Percentiles rank a stretch among this genome's conserved stretches.
Evolutionary conservation across 352 stramenopile species (phyloP).

Genomic region (Globisporangium orthogonon): DNA sequence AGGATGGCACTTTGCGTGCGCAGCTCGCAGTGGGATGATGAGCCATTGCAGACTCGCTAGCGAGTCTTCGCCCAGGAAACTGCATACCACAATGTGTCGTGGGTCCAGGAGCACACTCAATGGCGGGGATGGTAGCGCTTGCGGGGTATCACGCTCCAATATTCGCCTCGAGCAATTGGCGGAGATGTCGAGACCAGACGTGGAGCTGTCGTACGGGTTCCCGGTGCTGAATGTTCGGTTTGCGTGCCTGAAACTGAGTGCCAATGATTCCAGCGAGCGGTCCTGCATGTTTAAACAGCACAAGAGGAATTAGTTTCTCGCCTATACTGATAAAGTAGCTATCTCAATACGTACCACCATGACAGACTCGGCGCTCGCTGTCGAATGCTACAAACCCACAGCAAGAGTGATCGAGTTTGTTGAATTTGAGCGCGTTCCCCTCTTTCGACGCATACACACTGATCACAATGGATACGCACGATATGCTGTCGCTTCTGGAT

Average conservation of each 20-base stretch:
- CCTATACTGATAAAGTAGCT: too few relatives aligned
- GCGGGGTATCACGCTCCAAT: constrained; percentile 14
- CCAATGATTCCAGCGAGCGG: constrained; percentile 48
- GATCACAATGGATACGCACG: constrained; percentile 1
- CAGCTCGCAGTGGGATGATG: constrained; percentile 53
- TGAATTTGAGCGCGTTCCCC: not conserved
- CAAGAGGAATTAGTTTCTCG: not conserved
- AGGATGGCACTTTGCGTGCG: constrained; percentile 40
- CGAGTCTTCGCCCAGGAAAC: constrained; percentile 75
- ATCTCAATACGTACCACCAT: constrained; percentile 21
- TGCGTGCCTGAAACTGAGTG: constrained; percentile 32
- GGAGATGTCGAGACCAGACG: constrained; percentile 17
- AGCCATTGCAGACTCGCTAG: constrained; percentile 74
- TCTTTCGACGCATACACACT: not conserved
- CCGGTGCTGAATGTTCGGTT: constrained; percentile 25
- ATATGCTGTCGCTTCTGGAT: constrained; percentile 13
- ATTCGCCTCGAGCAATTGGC: constrained; percentile 13
- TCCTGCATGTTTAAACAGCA: constrained; percentile 25
- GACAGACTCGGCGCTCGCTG: constrained; percentile 32
- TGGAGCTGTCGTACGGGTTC: constrained; percentile 41
- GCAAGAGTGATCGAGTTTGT: not conserved
- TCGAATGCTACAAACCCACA: constrained; percentile 17
- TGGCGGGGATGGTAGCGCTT: constrained; percentile 40
- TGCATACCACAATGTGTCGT: constrained; percentile 76
- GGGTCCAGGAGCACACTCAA: constrained; percentile 57